Evolutionary conservation across 306 rosid genomes (phyloP), one percentile per base, ranked within the genome.

Genomic region (Luffa acutangula): DNA sequence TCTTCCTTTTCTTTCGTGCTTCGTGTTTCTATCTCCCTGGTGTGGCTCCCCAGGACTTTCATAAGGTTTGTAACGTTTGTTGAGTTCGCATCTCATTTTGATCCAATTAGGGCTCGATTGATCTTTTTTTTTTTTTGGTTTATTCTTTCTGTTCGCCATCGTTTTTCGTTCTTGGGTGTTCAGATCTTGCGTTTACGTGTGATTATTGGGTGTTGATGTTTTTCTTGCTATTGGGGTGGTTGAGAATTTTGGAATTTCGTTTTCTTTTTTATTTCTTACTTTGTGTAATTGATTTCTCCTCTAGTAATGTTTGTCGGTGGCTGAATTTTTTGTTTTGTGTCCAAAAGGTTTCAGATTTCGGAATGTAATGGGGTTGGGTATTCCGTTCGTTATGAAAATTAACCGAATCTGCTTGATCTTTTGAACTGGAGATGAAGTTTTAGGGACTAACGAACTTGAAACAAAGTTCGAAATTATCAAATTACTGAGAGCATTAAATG

Each of bases 11-110:
- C 80, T 77, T 85, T 9, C 89, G 71, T 60, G 83, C 71, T 82
- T 82, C 78, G 39, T 87, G 87, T 82, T 93, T 91, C 82, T 89
- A 93, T 83, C 97, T 93, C 52, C 96, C 93, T 34, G 97, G 93
- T 72, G 97, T 93, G 31, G 91, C 94, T 39, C 97, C 97, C 34
- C 87, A 88, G 69, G 96, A 89, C 83, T 93, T 93, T 77, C 81
- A 72, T 58, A 83, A 85, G 88, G 98, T 93, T 45, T 48, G 25
- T 58, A 83, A 85, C 87, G 98, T 93, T 45, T 48, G 25, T 48
- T 25, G 20, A 21, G 5, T 45, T 70, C 11, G 11, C 76, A 45
- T 70, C 18, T 21, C 7, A 60, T 39, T 77, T 43, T 56, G 36
- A 37, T 9, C 42, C 4, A 11, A 34, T 41, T n/a, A 3, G 8